phyloP scores from a whole-genome alignment of 2,329 filamentous ascomycete genomes.

The Exophiala oligosperma region DNA sequence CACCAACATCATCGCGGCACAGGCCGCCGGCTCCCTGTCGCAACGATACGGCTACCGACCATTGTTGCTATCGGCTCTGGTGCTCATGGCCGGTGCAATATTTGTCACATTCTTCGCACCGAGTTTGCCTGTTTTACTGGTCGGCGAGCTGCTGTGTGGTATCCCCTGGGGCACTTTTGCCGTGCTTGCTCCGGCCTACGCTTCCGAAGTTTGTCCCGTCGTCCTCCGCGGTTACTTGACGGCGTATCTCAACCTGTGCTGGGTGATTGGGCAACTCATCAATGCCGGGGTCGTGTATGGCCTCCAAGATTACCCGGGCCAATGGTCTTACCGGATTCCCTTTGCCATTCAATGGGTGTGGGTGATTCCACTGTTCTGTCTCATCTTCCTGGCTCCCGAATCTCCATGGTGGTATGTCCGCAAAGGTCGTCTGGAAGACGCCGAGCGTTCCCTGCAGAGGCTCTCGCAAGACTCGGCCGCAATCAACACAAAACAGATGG shows the following conservation, averaged over 20 bases:
- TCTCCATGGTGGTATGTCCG: conserved; percentile 54
- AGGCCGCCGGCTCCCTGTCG: conserved; percentile 65
- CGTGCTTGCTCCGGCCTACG: conserved; percentile 47
- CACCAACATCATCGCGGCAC: conserved; percentile 63
- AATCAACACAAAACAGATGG: conserved; percentile 63
- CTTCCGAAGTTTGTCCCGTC: conserved; percentile 48
- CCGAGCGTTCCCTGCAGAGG: conserved; percentile 36
- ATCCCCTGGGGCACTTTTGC: conserved; percentile 47
- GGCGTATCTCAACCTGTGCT: conserved; percentile 47
- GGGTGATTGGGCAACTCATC: conserved; percentile 52
- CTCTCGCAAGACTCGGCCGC: conserved; percentile 47
- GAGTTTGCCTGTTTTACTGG: conserved; percentile 34
- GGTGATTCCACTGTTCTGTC: conserved; percentile 50
- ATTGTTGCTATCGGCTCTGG: conserved; percentile 56
- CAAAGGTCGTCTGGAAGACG: conserved; percentile 46
- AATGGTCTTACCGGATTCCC: conserved; percentile 55
- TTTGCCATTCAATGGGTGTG: conserved; percentile 55
- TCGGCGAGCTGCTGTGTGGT: conserved; percentile 40
- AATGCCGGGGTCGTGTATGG: conserved; percentile 51
- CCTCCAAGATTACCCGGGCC: conserved; percentile 45
- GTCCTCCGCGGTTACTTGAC: conserved; percentile 46
- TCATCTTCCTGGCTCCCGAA: conserved; percentile 49
- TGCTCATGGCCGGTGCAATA: conserved; percentile 36
- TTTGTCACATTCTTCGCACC: conserved; percentile 37
- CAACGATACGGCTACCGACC: conserved; percentile 64